phyloP scores from a whole-genome alignment of 106 monocot species.

The Acanthochlamys bracteata region DNA sequence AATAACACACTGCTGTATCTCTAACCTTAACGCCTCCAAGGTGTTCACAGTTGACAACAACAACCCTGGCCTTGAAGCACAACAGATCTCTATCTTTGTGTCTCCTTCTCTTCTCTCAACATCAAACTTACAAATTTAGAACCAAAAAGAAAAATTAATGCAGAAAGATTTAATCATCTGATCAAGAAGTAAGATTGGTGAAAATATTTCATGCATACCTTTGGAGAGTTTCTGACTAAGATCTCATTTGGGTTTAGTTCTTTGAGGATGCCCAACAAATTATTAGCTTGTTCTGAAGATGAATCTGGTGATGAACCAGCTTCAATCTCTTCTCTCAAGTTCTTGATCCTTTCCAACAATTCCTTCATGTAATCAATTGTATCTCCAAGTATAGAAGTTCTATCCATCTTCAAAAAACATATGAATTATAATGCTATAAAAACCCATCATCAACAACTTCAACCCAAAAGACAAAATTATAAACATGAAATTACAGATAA shows the following conservation, averaged over 20 bases:
- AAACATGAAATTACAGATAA: background rate
- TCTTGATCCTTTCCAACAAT: slow-evolving; percentile 84
- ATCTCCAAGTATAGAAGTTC: slow-evolving; percentile 92
- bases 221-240: slow-evolving; percentile 69
- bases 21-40: slow-evolving; percentile 69
- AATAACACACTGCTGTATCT: slow-evolving; percentile 86
- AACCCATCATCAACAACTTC: background rate
- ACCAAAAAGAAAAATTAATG: slow-evolving; percentile 4
- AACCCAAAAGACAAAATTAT: background rate
- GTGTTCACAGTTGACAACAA: slow-evolving; percentile 82
- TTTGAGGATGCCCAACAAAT: slow-evolving; percentile 56
- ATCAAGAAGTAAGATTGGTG: background rate
- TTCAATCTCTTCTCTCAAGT: slow-evolving; percentile 66
- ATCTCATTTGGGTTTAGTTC: slow-evolving; percentile 57
- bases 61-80: slow-evolving; percentile 65
- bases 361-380: slow-evolving; percentile 99
- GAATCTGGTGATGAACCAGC: background rate
- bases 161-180: background rate
- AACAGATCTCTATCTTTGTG: slow-evolving; percentile 80
- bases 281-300: slow-evolving; percentile 17
- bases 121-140: slow-evolving; percentile 41
- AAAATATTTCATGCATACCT: slow-evolving; percentile 28
- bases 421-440: background rate
- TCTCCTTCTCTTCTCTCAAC: slow-evolving; percentile 72
- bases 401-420: slow-evolving; percentile 61